A percentile compares a stretch with the other conserved stretches of the same genome.
These are phyloP conservation scores for Metschnikowia kofuensis DNA, from an alignment of 805 yeast genomes.

Conservation along the genomic window DNA sequence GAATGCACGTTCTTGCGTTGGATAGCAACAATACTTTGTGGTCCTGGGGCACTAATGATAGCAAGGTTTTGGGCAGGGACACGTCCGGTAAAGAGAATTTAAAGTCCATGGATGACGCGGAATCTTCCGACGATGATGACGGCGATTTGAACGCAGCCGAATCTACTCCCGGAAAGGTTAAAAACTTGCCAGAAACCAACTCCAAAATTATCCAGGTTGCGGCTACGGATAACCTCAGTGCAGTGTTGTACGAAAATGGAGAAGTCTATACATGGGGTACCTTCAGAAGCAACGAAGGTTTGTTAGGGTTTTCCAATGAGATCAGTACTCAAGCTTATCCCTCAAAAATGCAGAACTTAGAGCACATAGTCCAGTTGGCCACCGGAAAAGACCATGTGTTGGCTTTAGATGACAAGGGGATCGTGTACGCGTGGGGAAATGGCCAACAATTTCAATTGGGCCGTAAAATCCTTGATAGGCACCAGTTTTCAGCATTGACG, in stretches of 20 bases:
- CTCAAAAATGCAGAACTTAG: constrained; percentile 54
- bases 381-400: constrained; percentile 91
- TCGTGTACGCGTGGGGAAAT: constrained; percentile 95
- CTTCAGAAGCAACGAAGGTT: constrained; percentile 90
- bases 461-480: constrained; percentile 76
- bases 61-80: constrained; percentile 87
- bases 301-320: constrained; percentile 73
- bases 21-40: constrained; percentile 77
- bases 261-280: constrained; percentile 98
- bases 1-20: constrained; percentile 87
- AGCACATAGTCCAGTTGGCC: constrained; percentile 76
- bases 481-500: constrained; percentile 65
- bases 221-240: constrained; percentile 90
- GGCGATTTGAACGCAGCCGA: constrained; percentile 87
- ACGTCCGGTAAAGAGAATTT: constrained; percentile 63
- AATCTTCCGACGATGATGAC: constrained; percentile 46
- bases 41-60: constrained; percentile 98
- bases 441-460: constrained; percentile 94
- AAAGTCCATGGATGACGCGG: constrained; percentile 61
- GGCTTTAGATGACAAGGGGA: constrained; percentile 79
- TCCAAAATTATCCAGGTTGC: constrained; percentile 71
- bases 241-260: constrained; percentile 74
- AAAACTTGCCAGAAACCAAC: constrained; percentile 52
- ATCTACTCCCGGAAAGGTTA: constrained; percentile 82
- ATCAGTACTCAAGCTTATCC: constrained; percentile 68